Conservation (phyloP, 1,284 basidiomycete species). For the Peniophora sp. region DNA sequence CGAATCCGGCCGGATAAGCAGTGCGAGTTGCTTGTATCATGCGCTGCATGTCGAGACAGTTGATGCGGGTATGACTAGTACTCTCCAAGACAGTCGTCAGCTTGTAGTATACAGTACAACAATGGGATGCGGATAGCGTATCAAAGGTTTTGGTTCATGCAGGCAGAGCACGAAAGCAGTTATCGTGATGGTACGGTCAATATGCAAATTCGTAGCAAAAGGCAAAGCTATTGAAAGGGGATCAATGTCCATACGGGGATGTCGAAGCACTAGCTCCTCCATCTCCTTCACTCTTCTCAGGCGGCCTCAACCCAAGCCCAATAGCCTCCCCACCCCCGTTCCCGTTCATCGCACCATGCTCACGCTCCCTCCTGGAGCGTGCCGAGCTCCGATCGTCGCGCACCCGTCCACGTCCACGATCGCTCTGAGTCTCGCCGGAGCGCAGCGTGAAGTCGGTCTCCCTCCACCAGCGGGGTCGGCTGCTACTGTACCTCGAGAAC, state of each 20-base stretch:
- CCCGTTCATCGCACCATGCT: neutral
- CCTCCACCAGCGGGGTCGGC: neutral
- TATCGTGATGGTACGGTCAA: too few relatives aligned
- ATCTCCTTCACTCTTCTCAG: neutral
- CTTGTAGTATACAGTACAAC: too few relatives aligned
- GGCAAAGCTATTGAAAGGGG: too few relatives aligned
- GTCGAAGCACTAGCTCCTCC: neutral
- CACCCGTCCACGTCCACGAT: neutral
- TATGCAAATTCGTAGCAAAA: too few relatives aligned
- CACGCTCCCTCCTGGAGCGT: neutral
- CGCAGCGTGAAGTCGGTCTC: neutral
- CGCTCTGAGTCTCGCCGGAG: neutral
- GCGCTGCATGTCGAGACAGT: too few relatives aligned
- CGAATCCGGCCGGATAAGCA: too few relatives aligned
- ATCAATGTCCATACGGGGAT: neutral
- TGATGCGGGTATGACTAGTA: too few relatives aligned
- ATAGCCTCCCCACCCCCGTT: neutral
- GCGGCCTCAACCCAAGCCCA: neutral
- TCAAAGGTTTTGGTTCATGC: too few relatives aligned
- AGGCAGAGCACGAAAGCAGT: too few relatives aligned
- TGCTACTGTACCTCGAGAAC: slow-evolving; percentile 50
- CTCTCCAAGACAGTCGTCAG: too few relatives aligned
- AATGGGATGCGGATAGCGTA: too few relatives aligned
- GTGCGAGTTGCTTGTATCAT: too few relatives aligned
- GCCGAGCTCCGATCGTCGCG: neutral